Evolutionary conservation across 2,329 filamentous ascomycete species (phyloP).

Genomic region (Ophiocordyceps camponoti-leonardi): DNA sequence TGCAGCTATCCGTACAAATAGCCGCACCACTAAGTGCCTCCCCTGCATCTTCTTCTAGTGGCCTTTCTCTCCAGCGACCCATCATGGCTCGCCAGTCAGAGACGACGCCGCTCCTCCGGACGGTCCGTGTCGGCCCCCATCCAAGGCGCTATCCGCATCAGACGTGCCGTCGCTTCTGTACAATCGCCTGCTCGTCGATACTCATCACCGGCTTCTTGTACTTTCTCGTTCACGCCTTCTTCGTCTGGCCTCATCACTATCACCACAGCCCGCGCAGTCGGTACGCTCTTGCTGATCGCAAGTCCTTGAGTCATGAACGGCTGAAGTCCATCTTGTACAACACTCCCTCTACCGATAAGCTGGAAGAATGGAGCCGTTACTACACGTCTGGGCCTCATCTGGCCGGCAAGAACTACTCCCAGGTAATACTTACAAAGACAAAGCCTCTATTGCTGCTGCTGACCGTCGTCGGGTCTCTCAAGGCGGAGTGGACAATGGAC

Average conservation of each 20-base stretch:
- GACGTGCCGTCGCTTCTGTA: constrained; percentile 48
- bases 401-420: constrained; percentile 60
- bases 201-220: constrained; percentile 31
- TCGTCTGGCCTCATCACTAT: constrained; percentile 19
- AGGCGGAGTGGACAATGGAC: constrained; percentile 59
- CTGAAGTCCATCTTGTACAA: constrained; percentile 39
- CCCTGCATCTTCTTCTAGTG: too few relatives aligned
- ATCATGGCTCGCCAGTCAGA: constrained; percentile 19
- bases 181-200: constrained; percentile 38
- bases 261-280: constrained; percentile 14
- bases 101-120: constrained; percentile 49
- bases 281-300: constrained; percentile 11
- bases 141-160: constrained; percentile 40
- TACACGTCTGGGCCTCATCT: constrained; percentile 64
- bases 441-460: background rate
- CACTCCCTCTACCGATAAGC: constrained; percentile 37
- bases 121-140: constrained; percentile 35
- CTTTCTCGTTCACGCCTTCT: constrained; percentile 29
- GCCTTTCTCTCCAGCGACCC: background rate
- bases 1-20: background rate
- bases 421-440: constrained; percentile 21
- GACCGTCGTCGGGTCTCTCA: background rate
- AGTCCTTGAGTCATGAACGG: constrained; percentile 23
- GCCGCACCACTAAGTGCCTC: background rate
- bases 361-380: constrained; percentile 58